Base-by-base conservation (phyloP, 352 stramenopile genomes). In the Phytopythium sindhum region DNA sequence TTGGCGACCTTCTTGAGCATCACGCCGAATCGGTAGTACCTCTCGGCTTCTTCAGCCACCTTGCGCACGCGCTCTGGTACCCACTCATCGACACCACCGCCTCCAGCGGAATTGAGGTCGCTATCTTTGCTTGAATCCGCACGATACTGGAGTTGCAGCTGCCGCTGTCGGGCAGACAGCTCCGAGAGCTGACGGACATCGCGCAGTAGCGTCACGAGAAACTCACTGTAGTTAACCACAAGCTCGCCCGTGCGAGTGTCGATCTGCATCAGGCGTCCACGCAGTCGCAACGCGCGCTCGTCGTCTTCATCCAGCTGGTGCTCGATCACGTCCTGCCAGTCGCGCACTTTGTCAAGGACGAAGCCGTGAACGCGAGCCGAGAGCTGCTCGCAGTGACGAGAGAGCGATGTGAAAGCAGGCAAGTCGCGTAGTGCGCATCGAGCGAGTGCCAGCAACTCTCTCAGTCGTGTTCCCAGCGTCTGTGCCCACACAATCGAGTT, bases 1-100 rank as follows among this genome's bases (percentile, higher is more conserved):
- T 97, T 98, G 2, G 96, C 92, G 9, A 98, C 90, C 69, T 98
- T 98, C 66, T 98, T 97, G 23, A 98, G 76, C 57, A 93, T 95
- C 11, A 98, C 91, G 17, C 91, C 95, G 67, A 96, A 98, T 21
- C 92, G 89, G 68, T 98, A 98, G 80, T 96, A 98, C 61, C 93
- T 94, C 68, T 98, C 95, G 0, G 84, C 91, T 51, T 97, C 88
- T 14, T 85, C 77, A 0, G 84, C 87, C n/a, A 93, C 76, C 58
- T 92, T 77, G 59, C 79, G 74, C 12, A 96, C 81, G 6, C 81
- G 70, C 29, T 70, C 55, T 6, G 86, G 83, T 2, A 95, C 85
- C 86, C 86, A 95, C 15, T 80, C 79, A 26, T 79, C 69, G 19
- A 68, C 71, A 17, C 51, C 61, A 12, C 5, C 35, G 8, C 21